phyloP scores from a whole-genome alignment of 1,284 basidiomycete genomes.

The Sanghuangporus weigelae region DNA sequence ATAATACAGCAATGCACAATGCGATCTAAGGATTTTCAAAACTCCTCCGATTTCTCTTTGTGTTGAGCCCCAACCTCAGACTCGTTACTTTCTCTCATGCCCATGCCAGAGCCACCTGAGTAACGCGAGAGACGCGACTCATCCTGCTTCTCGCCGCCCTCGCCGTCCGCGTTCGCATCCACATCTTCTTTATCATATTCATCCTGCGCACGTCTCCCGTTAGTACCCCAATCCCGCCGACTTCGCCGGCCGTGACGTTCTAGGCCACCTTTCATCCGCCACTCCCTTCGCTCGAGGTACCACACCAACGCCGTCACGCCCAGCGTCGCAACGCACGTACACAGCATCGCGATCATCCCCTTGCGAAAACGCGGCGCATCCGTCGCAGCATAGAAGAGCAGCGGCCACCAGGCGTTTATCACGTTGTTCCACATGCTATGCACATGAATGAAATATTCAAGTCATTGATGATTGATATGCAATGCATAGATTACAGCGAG shows the following conservation, averaged over 20 bases:
- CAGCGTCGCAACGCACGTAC: conserved; percentile 50
- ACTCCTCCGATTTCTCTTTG: background rate
- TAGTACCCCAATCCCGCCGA: background rate
- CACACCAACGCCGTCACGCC: conserved; percentile 51
- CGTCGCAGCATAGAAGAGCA: conserved; percentile 62
- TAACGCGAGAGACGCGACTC: background rate
- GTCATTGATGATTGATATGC: background rate
- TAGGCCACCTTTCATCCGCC: background rate
- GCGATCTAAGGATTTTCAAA: background rate
- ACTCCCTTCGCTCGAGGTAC: conserved; percentile 46
- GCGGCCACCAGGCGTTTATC: conserved; percentile 66
- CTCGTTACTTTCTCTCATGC: background rate
- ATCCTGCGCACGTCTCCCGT: background rate
- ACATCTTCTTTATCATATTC: background rate
- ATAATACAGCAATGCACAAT: no score
- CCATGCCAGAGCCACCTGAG: background rate
- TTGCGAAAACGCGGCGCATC: conserved; percentile 59
- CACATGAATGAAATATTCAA: background rate
- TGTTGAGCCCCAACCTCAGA: background rate
- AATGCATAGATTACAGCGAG: background rate
- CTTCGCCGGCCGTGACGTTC: background rate
- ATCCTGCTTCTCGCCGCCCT: background rate
- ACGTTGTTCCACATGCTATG: conserved; percentile 67
- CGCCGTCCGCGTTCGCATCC: background rate
- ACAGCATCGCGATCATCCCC: conserved; percentile 65